Conservation (phyloP, 768 basidiomycete genomes). For the Strobilomyces echinocephalus region DNA sequence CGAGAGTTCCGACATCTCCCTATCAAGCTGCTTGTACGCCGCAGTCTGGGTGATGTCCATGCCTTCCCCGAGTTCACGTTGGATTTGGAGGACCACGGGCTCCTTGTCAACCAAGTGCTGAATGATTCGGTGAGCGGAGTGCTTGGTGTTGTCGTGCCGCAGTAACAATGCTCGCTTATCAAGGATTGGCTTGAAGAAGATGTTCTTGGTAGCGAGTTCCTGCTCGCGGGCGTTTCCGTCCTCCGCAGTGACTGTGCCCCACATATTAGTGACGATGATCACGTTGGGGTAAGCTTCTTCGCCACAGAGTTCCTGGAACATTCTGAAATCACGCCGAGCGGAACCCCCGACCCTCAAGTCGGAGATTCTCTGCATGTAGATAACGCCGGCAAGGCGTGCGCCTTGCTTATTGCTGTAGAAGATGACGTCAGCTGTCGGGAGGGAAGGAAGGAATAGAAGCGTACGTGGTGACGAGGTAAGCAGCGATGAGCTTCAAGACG, state of each 20-base stretch:
- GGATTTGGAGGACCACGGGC: constrained; percentile 47
- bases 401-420: constrained; percentile 31
- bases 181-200: constrained; percentile 49
- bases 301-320: constrained; percentile 53
- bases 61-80: constrained; percentile 47
- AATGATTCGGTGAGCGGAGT: constrained; percentile 45
- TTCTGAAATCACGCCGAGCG: constrained; percentile 43
- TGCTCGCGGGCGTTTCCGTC: constrained; percentile 39
- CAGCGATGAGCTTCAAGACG: constrained; percentile 48
- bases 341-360: constrained; percentile 47
- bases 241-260: constrained; percentile 37
- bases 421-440: constrained; percentile 7
- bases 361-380: constrained; percentile 51
- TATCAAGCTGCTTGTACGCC: constrained; percentile 49
- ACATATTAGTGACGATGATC: constrained; percentile 51
- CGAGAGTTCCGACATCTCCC: constrained; percentile 45
- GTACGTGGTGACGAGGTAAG: constrained; percentile 30
- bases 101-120: constrained; percentile 37
- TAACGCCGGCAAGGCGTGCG: constrained; percentile 42
- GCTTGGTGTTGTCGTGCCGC: constrained; percentile 39
- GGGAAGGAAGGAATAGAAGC: background rate
- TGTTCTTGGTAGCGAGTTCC: constrained; percentile 37
- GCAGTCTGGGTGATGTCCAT: constrained; percentile 49
- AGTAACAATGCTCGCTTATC: constrained; percentile 41
- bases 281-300: constrained; percentile 47